Base-by-base conservation (phyloP, 495 filamentous ascomycete species). In the Corynascus novoguineensis region DNA sequence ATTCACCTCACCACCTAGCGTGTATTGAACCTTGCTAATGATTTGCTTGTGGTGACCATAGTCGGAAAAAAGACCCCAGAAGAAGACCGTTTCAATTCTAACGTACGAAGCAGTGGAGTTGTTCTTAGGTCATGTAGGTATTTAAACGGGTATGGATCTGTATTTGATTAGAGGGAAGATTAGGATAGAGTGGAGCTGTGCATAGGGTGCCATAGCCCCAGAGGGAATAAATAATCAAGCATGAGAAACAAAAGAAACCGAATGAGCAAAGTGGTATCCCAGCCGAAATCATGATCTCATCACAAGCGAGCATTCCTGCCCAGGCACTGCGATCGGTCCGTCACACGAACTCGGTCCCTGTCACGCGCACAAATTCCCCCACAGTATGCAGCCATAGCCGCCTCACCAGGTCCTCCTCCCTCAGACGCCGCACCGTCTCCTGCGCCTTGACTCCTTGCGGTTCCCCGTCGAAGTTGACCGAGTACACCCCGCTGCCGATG, bases 401-500 rank as follows among this genome's bases (percentile, higher is more conserved):
- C 52, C 71, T 61, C 11, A 67, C 70, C 53, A 75, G 67, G 19
- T 76, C 75, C n/a, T 75, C 58, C n/a, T 63, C 62, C 40, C 73
- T 69, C 35, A 73, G 61, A 12, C 62, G 55, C 29, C 53, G 63
- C 58, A 83, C 54, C 8, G 78, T 38, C 27, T 64, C 60, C 46
- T 68, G 58, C 9, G 73, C 71, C 48, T 70, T 71, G 4, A 31
- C 22, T 0, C 58, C 54, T 11, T 70, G 60, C 60, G 71, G 62
- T 52, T 78, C 74, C 0, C 73, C 74, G 27, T 78, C 64, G 59
- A 66, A 67, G 37, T 69, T 70, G n/a, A 83, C 60, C 14, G 71
- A 71, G 63, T 84, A 85, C 41, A 76, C 76, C 0, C 82, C 81
- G 58, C 75, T 76, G 0, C 80, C 80, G 0, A 49, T 53, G 42